A percentile compares a stretch with the other conserved stretches of the same genome.
These are phyloP conservation scores for Eremothecium sinecaudum DNA, from an alignment of 1,139 yeast species.

Conservation along the genomic window DNA sequence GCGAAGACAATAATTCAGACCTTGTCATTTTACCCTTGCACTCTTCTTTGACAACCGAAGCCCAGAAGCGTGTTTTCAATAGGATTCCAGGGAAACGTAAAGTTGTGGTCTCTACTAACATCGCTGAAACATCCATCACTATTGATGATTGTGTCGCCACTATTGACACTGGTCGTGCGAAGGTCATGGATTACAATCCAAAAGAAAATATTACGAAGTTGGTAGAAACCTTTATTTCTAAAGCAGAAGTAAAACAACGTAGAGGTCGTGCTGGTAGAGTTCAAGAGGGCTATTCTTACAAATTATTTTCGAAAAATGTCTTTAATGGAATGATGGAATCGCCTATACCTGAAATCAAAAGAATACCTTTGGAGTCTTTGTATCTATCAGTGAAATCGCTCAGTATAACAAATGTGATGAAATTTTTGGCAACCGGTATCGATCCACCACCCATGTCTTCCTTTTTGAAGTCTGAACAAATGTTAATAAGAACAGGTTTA, in stretches of 20 bases:
- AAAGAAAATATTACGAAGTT: constrained; percentile 59
- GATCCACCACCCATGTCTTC: constrained; percentile 66
- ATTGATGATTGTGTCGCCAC: constrained; percentile 93
- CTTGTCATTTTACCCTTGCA: constrained; percentile 62
- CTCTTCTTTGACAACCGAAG: constrained; percentile 76
- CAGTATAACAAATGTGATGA: constrained; percentile 67
- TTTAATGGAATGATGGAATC: constrained; percentile 52
- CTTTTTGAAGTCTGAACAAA: constrained; percentile 50
- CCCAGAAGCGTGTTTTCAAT: constrained; percentile 66
- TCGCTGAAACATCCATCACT: constrained; percentile 81
- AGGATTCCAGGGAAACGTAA: constrained; percentile 54
- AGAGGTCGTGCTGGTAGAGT: constrained; percentile 99
- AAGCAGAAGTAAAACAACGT: constrained; percentile 86
- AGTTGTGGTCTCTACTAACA: constrained; percentile 82
- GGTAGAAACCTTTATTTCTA: constrained; percentile 78
- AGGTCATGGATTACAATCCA: constrained; percentile 63
- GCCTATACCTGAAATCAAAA: constrained; percentile 81
- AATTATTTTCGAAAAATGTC: constrained; percentile 59
- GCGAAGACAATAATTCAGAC: constrained; percentile 14
- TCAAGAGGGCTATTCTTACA: constrained; percentile 70
- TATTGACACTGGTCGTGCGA: constrained; percentile 79
- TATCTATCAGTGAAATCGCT: constrained; percentile 79
- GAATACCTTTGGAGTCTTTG: constrained; percentile 75
- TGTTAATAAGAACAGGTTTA: constrained; percentile 67
- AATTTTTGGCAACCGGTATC: constrained; percentile 62